Evolutionary conservation across 2,329 filamentous ascomycete genomes (phyloP).

Genomic region (Immersiporthe knoxdaviesiana): DNA sequence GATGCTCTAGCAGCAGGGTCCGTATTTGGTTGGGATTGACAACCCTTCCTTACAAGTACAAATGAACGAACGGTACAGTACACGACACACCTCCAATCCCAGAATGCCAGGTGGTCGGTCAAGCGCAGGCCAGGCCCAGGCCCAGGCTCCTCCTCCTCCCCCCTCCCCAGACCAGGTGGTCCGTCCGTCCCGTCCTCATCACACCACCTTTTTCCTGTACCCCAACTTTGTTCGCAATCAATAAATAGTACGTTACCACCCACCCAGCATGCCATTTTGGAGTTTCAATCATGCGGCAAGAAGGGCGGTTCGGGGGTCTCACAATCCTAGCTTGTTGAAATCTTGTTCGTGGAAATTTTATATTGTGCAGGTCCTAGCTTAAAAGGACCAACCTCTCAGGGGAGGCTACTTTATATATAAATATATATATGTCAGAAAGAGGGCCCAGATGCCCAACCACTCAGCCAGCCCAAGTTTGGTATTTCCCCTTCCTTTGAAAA

Average conservation of each 20-base stretch:
- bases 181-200: neutral
- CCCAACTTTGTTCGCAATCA: neutral
- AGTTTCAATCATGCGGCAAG: neutral
- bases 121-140: neutral
- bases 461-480: constrained; percentile 1
- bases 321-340: neutral
- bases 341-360: constrained; percentile 11
- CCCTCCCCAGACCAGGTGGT: neutral
- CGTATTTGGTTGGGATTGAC: too few species aligned
- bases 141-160: neutral
- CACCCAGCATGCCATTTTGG: constrained; percentile 4
- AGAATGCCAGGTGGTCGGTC: neutral
- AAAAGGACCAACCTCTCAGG: neutral
- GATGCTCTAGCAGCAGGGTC: too few species aligned
- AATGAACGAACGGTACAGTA: too few species aligned
- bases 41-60: too few species aligned
- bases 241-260: neutral
- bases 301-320: neutral
- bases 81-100: neutral
- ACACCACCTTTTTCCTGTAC: constrained; percentile 5
- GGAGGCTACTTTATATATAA: neutral
- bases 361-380: neutral
- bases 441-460: neutral
- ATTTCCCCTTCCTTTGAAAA: constrained; percentile 16
- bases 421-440: neutral